A percentile compares a stretch with the other conserved stretches of the same genome.
Conservation (phyloP, 1,284 basidiomycete genomes). For the Tilletia walkeri region DNA sequence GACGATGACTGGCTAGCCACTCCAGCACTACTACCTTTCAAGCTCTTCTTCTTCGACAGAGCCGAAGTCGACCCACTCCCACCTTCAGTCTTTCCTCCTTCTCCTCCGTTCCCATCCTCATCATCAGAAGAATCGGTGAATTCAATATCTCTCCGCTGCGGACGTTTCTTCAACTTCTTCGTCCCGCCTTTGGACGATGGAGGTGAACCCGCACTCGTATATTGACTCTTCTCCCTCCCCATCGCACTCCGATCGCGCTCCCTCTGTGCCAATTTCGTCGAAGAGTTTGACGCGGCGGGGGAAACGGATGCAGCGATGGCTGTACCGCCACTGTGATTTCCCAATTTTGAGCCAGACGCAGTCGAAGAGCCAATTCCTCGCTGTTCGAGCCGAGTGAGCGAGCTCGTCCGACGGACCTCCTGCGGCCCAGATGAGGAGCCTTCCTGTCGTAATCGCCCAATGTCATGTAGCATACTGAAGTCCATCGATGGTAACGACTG, state of each 20-base stretch:
- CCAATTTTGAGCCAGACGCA: neutral
- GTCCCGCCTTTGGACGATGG: neutral
- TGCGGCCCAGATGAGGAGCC: neutral
- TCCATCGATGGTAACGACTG: constrained; percentile 12
- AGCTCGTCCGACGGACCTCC: constrained; percentile 1
- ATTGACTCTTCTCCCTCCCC: no score
- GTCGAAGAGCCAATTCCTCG: neutral
- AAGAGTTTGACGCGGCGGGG: neutral
- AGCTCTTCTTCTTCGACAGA: no score
- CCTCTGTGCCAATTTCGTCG: neutral
- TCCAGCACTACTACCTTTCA: no score
- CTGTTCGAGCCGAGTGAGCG: neutral
- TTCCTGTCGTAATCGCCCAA: constrained; percentile 2
- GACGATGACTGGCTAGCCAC: no score
- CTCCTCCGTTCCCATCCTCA: neutral
- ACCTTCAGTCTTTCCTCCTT: neutral
- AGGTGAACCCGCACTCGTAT: neutral
- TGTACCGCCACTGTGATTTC: neutral
- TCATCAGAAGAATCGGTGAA: constrained; percentile 16
- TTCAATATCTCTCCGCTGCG: constrained; percentile 8
- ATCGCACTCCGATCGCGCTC: neutral
- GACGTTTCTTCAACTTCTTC: constrained; percentile 13
- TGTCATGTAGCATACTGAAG: constrained; percentile 9
- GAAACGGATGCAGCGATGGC: neutral
- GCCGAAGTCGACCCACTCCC: no score